Evolutionary conservation across 108 stramenopile species (phyloP), one percentile per base, ranked within the genome.

Genomic region (Skeletonema grethae): DNA sequence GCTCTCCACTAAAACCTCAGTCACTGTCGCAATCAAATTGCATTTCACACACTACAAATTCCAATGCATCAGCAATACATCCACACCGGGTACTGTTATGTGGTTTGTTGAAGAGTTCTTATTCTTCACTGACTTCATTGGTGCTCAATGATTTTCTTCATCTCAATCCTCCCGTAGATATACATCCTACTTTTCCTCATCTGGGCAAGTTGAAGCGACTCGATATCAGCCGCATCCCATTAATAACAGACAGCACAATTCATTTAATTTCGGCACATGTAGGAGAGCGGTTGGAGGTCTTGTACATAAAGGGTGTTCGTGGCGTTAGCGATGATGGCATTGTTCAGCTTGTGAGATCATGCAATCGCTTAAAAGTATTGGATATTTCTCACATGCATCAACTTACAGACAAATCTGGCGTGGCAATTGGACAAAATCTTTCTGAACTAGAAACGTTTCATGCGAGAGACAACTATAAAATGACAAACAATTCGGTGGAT

Each of bases 211-310:
- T 89, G n/a, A 45, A 68, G 29, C 55, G 61, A 20, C 58, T 90
- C 11, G 86, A 90, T 57, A 69, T 90, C 5, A 84, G 83, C 22
- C 74, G 84, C 6, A 84, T 87, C 62, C 45, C 46, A 24, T 48
- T 70, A n/a, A 65, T 90, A n/a, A 75, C 85, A 39, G 80, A 90
- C 62, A 75, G 70, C 4, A 90, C 89, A 5, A 65, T 90, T 6
- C 28, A 74, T 16, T 75, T 87, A 1, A 72, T 90, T 15, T 72
- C 84, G 1, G 60, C 69, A 38, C 80, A 73, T 29, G 46, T 80
- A 6, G 66, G 56, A 30, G 12, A 39, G 18, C 68, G 83, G 12
- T 53, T 90, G 29, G 83, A 82, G 65, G 89, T 90, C 3, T 50
- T 90, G 29, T 90, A 90, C 56, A 67, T 90, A 67, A 87, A 87